phyloP scores from a whole-genome alignment of 2,329 filamentous ascomycete species.

The Arthrinium phaeospermum region DNA sequence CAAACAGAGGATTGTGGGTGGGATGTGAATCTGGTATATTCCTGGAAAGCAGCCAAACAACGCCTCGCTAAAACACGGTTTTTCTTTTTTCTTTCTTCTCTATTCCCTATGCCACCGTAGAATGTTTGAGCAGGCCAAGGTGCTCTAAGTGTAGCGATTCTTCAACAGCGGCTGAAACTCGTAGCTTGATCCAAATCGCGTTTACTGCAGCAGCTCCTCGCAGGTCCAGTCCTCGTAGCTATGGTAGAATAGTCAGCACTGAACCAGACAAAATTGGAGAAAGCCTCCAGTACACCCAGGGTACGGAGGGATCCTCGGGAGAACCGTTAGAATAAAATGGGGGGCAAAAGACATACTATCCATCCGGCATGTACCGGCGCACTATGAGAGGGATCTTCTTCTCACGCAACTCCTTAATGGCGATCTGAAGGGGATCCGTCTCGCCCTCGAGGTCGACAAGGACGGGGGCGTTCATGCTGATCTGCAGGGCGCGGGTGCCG shows the following conservation, averaged over 20 bases:
- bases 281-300: too few relatives aligned
- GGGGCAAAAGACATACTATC: conserved; percentile 70
- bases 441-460: conserved; percentile 96
- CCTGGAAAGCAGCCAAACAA: conserved; percentile 20
- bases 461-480: conserved; percentile 98
- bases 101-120: neutral
- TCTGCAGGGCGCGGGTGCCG: conserved; percentile 91
- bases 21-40: conserved; percentile 20
- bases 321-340: conserved; percentile 19
- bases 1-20: neutral
- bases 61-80: conserved; percentile 20
- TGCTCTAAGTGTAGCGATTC: neutral
- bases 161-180: neutral
- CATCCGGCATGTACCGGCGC: conserved; percentile 93
- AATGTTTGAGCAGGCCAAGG: neutral
- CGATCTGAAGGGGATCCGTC: conserved; percentile 96
- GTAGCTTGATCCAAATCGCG: neutral
- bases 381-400: conserved; percentile 99
- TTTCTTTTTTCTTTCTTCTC: conserved; percentile 11
- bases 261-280: neutral
- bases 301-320: too few relatives aligned
- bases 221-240: conserved; percentile 99
- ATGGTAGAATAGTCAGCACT: conserved; percentile 13
- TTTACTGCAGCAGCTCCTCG: conserved; percentile 81
- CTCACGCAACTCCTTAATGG: conserved; percentile 94